These are phyloP conservation scores for Monosporascus sp. DNA, from an alignment of 2,329 filamentous ascomycete genomes.

Conservation along the genomic window DNA sequence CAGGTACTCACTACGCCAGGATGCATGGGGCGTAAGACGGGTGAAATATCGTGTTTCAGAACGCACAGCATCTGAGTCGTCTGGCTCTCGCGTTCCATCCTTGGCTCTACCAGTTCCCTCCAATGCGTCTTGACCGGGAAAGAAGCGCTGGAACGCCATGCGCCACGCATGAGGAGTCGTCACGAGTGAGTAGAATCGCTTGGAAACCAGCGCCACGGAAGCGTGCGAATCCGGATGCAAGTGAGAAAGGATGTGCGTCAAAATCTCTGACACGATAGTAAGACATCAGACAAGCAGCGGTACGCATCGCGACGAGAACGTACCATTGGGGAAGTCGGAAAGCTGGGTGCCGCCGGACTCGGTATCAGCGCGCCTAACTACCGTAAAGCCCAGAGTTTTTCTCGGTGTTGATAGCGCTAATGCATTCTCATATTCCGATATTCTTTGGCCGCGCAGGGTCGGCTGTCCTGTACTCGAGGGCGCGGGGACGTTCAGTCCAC, in stretches of 20 bases:
- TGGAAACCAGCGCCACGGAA: conserved; percentile 78
- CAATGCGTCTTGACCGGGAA: conserved; percentile 67
- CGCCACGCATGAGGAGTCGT: conserved; percentile 92
- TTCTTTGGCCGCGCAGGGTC: conserved; percentile 43
- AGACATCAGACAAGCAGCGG: conserved; percentile 10
- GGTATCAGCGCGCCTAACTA: conserved; percentile 42
- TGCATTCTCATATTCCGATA: conserved; percentile 58
- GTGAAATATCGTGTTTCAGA: conserved; percentile 77
- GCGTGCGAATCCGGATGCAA: conserved; percentile 79
- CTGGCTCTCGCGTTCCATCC: conserved; percentile 35
- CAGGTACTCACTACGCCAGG: conserved; percentile 95
- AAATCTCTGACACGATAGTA: conserved; percentile 60
- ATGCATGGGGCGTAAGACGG: conserved; percentile 75
- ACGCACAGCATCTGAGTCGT: conserved; percentile 50
- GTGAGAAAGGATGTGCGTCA: conserved; percentile 88
- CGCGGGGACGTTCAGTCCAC: conserved; percentile 43
- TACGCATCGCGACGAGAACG: conserved; percentile 20
- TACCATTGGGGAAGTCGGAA: conserved; percentile 76
- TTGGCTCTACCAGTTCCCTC: conserved; percentile 29
- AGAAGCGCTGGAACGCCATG: conserved; percentile 85
- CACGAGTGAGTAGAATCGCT: conserved; percentile 78
- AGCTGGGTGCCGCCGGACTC: conserved; percentile 38
- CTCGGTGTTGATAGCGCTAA: conserved; percentile 40
- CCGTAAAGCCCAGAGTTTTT: conserved; percentile 50
- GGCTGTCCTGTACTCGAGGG: conserved; percentile 20